phyloP scores from a whole-genome alignment of 768 basidiomycete genomes.

The Termitomyces sp. region DNA sequence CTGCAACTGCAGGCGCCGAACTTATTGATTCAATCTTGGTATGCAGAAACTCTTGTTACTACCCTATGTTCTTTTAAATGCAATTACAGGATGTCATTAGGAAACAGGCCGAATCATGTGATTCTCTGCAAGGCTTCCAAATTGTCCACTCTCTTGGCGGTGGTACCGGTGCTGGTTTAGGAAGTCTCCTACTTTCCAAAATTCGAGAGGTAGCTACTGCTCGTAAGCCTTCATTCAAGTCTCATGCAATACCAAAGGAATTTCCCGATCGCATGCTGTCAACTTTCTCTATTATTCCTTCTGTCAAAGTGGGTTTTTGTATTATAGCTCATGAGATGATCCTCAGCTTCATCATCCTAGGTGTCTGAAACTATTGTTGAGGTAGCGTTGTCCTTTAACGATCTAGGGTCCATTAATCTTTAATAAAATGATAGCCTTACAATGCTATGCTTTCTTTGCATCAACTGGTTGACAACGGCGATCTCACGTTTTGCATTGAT shows the following conservation, averaged over 20 bases:
- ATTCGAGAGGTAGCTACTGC: slow-evolving; percentile 55
- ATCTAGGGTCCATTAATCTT: slow-evolving; percentile 42
- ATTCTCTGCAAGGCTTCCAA: slow-evolving; percentile 89
- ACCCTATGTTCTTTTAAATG: background rate
- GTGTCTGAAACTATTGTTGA: slow-evolving; percentile 56
- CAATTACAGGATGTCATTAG: slow-evolving; percentile 61
- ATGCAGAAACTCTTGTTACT: slow-evolving; percentile 2
- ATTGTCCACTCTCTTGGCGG: slow-evolving; percentile 87
- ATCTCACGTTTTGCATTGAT: slow-evolving; percentile 80
- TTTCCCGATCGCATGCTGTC: slow-evolving; percentile 53
- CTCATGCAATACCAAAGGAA: slow-evolving; percentile 27
- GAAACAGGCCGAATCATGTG: slow-evolving; percentile 74
- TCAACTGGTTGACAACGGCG: slow-evolving; percentile 86
- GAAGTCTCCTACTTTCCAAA: slow-evolving; percentile 75
- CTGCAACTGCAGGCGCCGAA: slow-evolving; percentile 63
- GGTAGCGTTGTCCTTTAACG: slow-evolving; percentile 42
- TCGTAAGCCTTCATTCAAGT: slow-evolving; percentile 1
- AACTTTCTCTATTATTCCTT: slow-evolving; percentile 48
- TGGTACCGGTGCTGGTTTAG: slow-evolving; percentile 85
- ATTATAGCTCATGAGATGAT: background rate
- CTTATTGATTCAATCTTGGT: slow-evolving; percentile 81
- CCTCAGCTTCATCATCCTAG: slow-evolving; percentile 14
- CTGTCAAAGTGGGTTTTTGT: slow-evolving; percentile 35
- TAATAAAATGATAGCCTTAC: slow-evolving; percentile 54
- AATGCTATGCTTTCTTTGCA: slow-evolving; percentile 82